Conservation (phyloP, 2,329 filamentous ascomycete species). For the Stagonosporopsis rhizophila region DNA sequence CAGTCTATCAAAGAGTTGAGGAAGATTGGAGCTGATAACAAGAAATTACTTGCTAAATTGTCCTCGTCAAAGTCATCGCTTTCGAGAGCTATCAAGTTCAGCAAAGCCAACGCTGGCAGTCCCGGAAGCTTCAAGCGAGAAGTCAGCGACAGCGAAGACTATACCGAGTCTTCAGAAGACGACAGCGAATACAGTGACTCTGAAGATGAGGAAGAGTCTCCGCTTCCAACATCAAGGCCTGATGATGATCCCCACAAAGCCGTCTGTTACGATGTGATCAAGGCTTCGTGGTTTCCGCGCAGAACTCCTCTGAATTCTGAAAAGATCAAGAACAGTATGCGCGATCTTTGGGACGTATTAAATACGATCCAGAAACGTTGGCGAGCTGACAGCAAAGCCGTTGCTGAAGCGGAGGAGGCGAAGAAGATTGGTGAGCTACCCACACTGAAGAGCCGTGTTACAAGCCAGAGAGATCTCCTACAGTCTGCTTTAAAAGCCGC, state of each 20-base stretch:
- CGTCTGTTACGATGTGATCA: slow-evolving; percentile 65
- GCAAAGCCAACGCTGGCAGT: slow-evolving; percentile 22
- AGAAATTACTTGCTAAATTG: slow-evolving; percentile 47
- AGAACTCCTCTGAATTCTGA: slow-evolving; percentile 58
- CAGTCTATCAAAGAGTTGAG: slow-evolving; percentile 57
- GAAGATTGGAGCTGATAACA: slow-evolving; percentile 52
- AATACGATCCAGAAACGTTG: slow-evolving; percentile 67
- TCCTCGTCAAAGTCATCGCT: slow-evolving; percentile 32
- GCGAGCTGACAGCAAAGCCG: slow-evolving; percentile 64
- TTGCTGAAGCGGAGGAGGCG: slow-evolving; percentile 65
- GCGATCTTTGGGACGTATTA: slow-evolving; percentile 66
- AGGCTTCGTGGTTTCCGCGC: slow-evolving; percentile 66
- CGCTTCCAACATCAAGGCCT: slow-evolving; percentile 61
- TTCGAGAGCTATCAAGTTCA: slow-evolving; percentile 27
- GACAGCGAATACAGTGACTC: slow-evolving; percentile 62
- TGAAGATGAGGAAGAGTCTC: slow-evolving; percentile 62
- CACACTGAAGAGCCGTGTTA: slow-evolving; percentile 63
- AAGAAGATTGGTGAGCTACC: slow-evolving; percentile 62
- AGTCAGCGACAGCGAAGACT: slow-evolving; percentile 53
- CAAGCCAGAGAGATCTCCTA: slow-evolving; percentile 64
- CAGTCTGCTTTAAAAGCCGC: slow-evolving; percentile 58
- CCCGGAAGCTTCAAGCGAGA: slow-evolving; percentile 35
- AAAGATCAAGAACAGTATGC: slow-evolving; percentile 62
- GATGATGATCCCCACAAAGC: slow-evolving; percentile 61
- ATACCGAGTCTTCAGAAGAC: slow-evolving; percentile 57